These are phyloP conservation scores for Nelumbo lutea DNA, from an alignment of 164 flowering plant genomes.

Conservation along the genomic window DNA sequence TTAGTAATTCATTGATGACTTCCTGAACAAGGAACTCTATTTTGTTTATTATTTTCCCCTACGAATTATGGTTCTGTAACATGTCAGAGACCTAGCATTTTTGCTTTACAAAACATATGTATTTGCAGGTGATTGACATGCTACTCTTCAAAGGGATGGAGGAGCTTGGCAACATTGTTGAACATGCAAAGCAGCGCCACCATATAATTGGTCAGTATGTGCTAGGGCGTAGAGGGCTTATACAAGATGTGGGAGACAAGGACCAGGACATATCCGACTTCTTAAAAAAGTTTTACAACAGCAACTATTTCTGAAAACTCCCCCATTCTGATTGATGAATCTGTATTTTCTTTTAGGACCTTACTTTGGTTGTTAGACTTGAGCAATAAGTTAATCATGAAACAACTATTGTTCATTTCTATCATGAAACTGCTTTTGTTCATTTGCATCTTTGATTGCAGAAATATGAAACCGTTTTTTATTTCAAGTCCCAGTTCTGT, in stretches of 20 bases:
- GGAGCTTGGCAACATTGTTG: slow-evolving; percentile 62
- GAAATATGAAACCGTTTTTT: no score
- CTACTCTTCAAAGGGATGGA: slow-evolving; percentile 82
- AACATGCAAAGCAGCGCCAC: slow-evolving; percentile 93
- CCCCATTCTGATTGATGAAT: background rate
- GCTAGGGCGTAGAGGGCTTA: slow-evolving; percentile 49
- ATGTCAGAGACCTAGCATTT: no score
- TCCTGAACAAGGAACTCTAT: no score
- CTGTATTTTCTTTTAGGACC: no score
- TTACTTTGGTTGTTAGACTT: background rate
- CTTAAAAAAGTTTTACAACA: slow-evolving; percentile 66
- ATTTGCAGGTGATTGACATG: slow-evolving; percentile 81
- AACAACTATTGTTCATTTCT: background rate
- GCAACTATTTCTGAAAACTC: slow-evolving; percentile 50
- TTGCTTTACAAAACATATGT: slow-evolving; percentile 2
- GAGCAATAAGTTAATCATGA: background rate
- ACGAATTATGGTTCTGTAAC: no score
- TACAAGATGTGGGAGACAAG: slow-evolving; percentile 48
- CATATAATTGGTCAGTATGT: slow-evolving; percentile 92
- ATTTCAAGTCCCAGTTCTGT: no score
- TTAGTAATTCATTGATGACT: no score
- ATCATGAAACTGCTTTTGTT: background rate
- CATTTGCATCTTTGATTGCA: background rate
- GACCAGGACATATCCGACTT: slow-evolving; percentile 62
- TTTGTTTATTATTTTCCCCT: no score